A percentile compares a stretch with the other conserved stretches of the same genome.
These are phyloP conservation scores for Aphanoascus verrucosus DNA, from an alignment of 2,329 filamentous ascomycete genomes.

Conservation along the genomic window DNA sequence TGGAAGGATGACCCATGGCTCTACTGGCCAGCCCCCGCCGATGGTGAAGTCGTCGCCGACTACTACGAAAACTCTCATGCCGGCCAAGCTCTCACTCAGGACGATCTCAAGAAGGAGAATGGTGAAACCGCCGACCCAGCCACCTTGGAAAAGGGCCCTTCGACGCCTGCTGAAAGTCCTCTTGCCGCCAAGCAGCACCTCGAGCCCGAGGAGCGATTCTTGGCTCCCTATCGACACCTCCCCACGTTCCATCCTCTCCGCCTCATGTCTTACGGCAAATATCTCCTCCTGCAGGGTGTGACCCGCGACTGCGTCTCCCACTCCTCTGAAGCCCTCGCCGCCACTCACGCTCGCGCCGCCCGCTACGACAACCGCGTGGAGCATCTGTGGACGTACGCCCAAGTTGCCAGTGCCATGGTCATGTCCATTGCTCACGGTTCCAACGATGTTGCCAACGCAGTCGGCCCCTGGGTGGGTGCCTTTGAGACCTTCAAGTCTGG, in stretches of 20 bases:
- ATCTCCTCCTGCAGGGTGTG: conserved; percentile 36
- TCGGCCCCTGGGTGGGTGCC: conserved; percentile 32
- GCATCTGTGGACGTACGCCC: conserved; percentile 39
- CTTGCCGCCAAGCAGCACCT: conserved; percentile 22
- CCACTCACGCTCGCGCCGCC: conserved; percentile 34
- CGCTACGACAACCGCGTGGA: conserved; percentile 40
- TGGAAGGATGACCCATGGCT: conserved; percentile 31
- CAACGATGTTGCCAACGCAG: conserved; percentile 37
- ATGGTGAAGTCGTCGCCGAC: conserved; percentile 28
- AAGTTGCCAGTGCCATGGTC: conserved; percentile 34
- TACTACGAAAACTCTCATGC: conserved; percentile 28
- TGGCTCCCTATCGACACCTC: conserved; percentile 27
- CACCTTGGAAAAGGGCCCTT: conserved; percentile 17
- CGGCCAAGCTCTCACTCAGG: not conserved
- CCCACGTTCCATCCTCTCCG: conserved; percentile 23
- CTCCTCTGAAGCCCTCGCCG: conserved; percentile 30
- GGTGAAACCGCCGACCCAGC: conserved; percentile 8
- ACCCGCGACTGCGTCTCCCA: conserved; percentile 35
- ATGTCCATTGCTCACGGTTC: conserved; percentile 38
- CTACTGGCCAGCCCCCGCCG: conserved; percentile 30
- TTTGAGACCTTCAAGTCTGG: conserved; percentile 31
- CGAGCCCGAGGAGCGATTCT: conserved; percentile 26
- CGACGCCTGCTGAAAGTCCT: conserved; percentile 15
- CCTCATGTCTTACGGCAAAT: conserved; percentile 34
- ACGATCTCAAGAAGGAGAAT: conserved; percentile 6